Percentiles rank a stretch among this genome's conserved stretches.
These are phyloP conservation scores for Penicillium nucicola DNA, from an alignment of 495 filamentous ascomycete species.

Conservation along the genomic window DNA sequence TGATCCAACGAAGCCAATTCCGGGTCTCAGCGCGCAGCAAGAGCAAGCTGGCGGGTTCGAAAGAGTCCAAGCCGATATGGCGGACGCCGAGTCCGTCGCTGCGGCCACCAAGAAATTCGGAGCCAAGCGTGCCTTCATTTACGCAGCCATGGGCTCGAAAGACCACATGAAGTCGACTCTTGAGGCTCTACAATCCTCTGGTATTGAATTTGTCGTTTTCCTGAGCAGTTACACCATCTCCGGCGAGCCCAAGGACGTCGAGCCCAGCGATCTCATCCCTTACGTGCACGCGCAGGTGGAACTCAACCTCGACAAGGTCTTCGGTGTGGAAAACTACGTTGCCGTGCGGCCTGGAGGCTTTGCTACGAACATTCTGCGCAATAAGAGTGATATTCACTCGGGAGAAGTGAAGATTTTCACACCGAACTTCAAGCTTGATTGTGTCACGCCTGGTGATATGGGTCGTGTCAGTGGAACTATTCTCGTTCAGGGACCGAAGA, in stretches of 20 bases:
- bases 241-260: slow-evolving; percentile 13
- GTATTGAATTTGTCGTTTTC: slow-evolving; percentile 30
- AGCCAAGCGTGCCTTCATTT: slow-evolving; percentile 35
- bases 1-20: slow-evolving; percentile 16
- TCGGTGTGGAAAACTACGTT: slow-evolving; percentile 20
- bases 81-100: slow-evolving; percentile 19
- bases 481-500: slow-evolving; percentile 16
- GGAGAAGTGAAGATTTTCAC: slow-evolving; percentile 16
- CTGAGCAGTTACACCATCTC: slow-evolving; percentile 23
- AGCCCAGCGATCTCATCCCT: slow-evolving; percentile 11
- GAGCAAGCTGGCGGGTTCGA: slow-evolving; percentile 15
- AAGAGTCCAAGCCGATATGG: slow-evolving; percentile 30
- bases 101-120: slow-evolving; percentile 17
- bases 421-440: slow-evolving; percentile 18
- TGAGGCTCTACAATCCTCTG: slow-evolving; percentile 23
- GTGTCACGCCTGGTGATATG: slow-evolving; percentile 29
- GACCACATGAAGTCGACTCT: slow-evolving; percentile 27
- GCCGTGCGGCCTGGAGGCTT: slow-evolving; percentile 25
- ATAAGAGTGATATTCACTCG: neutral
- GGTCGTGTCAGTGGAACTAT: slow-evolving; percentile 26
- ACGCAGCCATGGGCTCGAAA: slow-evolving; percentile 11
- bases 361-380: slow-evolving; percentile 21
- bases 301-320: slow-evolving; percentile 23
- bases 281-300: slow-evolving; percentile 31
- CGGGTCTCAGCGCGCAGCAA: slow-evolving; percentile 6